Evolutionary conservation across 345 rosid species (phyloP).

Genomic region (Gossypium rotundifolium): DNA sequence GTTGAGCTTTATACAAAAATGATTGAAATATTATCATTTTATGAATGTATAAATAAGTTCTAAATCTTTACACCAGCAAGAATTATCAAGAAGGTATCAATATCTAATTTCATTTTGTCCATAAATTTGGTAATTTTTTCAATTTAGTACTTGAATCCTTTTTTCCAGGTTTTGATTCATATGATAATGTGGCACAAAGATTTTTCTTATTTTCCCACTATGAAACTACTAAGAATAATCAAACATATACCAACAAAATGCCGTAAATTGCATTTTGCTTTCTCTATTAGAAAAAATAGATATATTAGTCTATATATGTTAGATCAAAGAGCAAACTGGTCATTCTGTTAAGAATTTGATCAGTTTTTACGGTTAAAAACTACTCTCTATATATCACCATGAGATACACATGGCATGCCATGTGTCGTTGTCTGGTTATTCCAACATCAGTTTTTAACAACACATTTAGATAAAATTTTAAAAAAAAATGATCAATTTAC

Average conservation of each 20-base stretch:
- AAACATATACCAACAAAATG: neutral
- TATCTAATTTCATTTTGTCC: neutral
- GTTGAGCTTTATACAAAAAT: slow-evolving; percentile 12
- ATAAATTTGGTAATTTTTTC: neutral
- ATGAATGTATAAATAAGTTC: slow-evolving; percentile 14
- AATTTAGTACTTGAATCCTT: neutral
- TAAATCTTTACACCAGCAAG: slow-evolving; percentile 1
- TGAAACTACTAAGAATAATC: neutral
- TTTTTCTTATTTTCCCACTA: neutral
- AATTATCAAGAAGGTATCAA: neutral
- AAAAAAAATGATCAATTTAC: no score
- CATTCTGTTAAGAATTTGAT: no score
- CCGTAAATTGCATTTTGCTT: neutral
- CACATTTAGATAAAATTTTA: no score
- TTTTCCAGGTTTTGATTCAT: neutral
- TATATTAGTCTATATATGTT: no score
- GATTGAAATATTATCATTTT: slow-evolving; percentile 29
- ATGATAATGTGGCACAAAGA: no score
- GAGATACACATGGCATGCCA: no score
- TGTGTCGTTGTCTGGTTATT: no score
- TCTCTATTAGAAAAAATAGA: no score
- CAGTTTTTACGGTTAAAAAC: no score
- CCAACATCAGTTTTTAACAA: no score
- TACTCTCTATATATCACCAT: no score
- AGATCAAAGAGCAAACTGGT: no score